phyloP scores from a whole-genome alignment of 108 stramenopile genomes.

The Skeletonema menzelii region DNA sequence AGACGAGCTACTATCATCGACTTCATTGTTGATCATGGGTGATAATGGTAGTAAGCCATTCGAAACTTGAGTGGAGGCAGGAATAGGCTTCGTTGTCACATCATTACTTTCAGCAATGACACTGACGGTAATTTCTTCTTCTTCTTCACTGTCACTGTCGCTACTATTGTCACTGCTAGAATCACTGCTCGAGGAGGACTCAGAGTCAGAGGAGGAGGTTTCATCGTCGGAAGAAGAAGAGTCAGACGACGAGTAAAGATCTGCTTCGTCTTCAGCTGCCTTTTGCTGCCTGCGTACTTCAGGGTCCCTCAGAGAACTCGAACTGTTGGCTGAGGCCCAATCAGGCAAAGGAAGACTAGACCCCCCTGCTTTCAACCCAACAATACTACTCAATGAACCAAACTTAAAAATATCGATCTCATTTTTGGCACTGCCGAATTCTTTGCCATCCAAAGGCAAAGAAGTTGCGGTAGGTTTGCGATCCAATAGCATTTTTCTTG shows the following conservation, averaged over 20 bases:
- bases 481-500: slow-evolving; percentile 52
- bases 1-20: slow-evolving; percentile 18
- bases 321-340: slow-evolving; percentile 86
- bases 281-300: slow-evolving; percentile 17
- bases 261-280: slow-evolving; percentile 3
- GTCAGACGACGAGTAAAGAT: slow-evolving; percentile 1
- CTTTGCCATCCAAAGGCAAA: slow-evolving; percentile 53
- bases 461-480: slow-evolving; percentile 66
- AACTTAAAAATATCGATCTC: slow-evolving; percentile 64
- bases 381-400: slow-evolving; percentile 83
- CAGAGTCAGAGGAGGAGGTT: slow-evolving; percentile 13
- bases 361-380: slow-evolving; percentile 67
- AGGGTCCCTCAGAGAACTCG: slow-evolving; percentile 78
- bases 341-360: slow-evolving; percentile 79
- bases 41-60: slow-evolving; percentile 16
- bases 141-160: slow-evolving; percentile 33
- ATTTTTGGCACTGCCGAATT: slow-evolving; percentile 25
- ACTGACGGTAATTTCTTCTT: background rate
- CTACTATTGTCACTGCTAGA: slow-evolving; percentile 44
- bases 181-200: slow-evolving; percentile 15
- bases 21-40: slow-evolving; percentile 13
- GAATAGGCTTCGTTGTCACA: slow-evolving; percentile 1
- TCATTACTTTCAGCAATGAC: slow-evolving; percentile 14
- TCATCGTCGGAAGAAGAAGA: slow-evolving; percentile 34
- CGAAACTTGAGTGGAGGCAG: slow-evolving; percentile 7